These are phyloP conservation scores for Phytophthora nicotianae DNA, from an alignment of 352 stramenopile genomes.

Conservation along the genomic window DNA sequence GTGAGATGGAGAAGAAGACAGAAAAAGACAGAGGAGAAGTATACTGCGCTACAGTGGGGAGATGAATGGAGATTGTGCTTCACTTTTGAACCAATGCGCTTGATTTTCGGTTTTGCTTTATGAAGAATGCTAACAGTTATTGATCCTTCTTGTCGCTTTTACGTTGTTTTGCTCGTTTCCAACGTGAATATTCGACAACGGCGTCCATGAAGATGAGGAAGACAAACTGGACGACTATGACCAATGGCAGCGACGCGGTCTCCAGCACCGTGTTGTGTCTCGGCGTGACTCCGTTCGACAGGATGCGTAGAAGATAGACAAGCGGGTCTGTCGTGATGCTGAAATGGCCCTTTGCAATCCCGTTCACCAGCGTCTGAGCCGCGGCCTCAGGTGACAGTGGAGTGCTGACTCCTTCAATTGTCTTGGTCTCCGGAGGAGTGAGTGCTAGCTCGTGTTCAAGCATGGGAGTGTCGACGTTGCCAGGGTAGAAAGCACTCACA, in stretches of 20 bases:
- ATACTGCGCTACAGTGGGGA: neutral
- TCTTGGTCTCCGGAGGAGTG: slow-evolving; percentile 45
- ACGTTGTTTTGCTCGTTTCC: slow-evolving; percentile 24
- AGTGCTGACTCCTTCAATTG: slow-evolving; percentile 45
- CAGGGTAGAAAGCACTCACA: slow-evolving; percentile 49
- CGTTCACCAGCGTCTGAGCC: slow-evolving; percentile 42
- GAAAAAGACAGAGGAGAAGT: slow-evolving; percentile 12
- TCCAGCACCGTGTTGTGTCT: slow-evolving; percentile 53
- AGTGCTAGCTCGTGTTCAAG: slow-evolving; percentile 42
- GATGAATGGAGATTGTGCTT: slow-evolving; percentile 20
- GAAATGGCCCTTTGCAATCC: slow-evolving; percentile 48
- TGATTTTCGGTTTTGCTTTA: slow-evolving; percentile 3
- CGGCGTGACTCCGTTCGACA: slow-evolving; percentile 52
- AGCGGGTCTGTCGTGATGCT: slow-evolving; percentile 57
- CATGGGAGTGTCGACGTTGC: slow-evolving; percentile 56
- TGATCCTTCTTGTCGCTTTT: slow-evolving; percentile 23
- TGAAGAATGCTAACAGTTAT: slow-evolving; percentile 17
- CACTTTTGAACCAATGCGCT: slow-evolving; percentile 18
- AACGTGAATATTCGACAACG: slow-evolving; percentile 39
- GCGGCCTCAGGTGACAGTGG: slow-evolving; percentile 34
- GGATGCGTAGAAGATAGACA: slow-evolving; percentile 45
- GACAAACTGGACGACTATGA: slow-evolving; percentile 39
- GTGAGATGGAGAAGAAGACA: slow-evolving; percentile 18
- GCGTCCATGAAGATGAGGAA: slow-evolving; percentile 55
- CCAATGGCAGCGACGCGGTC: slow-evolving; percentile 33